Evolutionary conservation across 176 grass and related monocot species (phyloP), one percentile per base, ranked within the genome.

Genomic region (Eragrostis curvula): DNA sequence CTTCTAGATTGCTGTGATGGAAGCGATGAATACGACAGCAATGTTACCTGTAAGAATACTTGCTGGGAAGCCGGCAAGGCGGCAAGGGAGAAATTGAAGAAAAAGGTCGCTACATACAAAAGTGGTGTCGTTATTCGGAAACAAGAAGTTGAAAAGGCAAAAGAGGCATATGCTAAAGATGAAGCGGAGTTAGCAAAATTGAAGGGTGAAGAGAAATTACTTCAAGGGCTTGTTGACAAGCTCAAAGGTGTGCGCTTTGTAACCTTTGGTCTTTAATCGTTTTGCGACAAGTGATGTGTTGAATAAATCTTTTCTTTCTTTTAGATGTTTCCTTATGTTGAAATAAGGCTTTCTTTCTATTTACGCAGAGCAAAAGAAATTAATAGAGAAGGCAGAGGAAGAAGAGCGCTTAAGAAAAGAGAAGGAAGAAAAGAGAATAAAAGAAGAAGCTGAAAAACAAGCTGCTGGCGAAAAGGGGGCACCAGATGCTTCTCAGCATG

Each of bases 41-140:
- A 87, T 30, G 57, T 42, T 18, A 91, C 87, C 55, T 99, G 96
- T 60, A 87, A 90, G 60, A 96, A 99, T 80, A 96, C 96, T 43
- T 99, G 96, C 63, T 99, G 96, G 96, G 91, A 99, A 77, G 93
- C 96, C 85, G 96, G 96, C 32, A 99, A 96, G 87, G 89, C 72
- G 5, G 93, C 93, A 69, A 91, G 96, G 77, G 89, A 99, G 25
- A 99, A 88, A 62, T 80, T 99, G 83, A 91, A 90, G 87, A 99
- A 96, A 84, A 99, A 93, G 76, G 81, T 96, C 68, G 85, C 75
- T 51, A 99, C 87, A 6, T 95, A 88, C 88, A 89, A 96, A 89
- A 88, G 87, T 27, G 96, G 96, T 57, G 74, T 90, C 4, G 44
- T 87, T 64, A 94, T 99, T 85, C 81, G 87, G 68, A 87, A 93